Conservation (phyloP, 371 early-diverging fungal species). For the Mucor circinelloides region DNA sequence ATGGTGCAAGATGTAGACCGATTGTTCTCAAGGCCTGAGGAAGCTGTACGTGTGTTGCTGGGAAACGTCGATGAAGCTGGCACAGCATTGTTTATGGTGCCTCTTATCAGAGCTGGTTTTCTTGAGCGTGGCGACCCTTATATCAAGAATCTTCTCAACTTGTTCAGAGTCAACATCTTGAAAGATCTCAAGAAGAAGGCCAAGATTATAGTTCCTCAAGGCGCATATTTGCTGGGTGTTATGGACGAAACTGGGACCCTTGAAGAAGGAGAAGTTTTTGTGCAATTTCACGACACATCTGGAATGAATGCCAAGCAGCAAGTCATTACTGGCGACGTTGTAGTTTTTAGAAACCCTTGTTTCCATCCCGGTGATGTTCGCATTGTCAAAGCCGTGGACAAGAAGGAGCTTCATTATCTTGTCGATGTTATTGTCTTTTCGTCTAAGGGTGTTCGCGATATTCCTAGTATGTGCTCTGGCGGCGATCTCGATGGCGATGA, state of each 20-base stretch:
- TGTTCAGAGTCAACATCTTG: slow-evolving; percentile 57
- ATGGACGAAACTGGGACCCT: slow-evolving; percentile 75
- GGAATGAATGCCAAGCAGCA: slow-evolving; percentile 7
- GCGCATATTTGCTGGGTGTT: slow-evolving; percentile 76
- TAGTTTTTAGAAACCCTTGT: slow-evolving; percentile 74
- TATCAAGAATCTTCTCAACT: slow-evolving; percentile 56
- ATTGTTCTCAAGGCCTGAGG: slow-evolving; percentile 43
- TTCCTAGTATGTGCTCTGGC: slow-evolving; percentile 81
- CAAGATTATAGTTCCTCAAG: slow-evolving; percentile 67
- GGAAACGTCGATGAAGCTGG: slow-evolving; percentile 63
- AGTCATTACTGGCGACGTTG: slow-evolving; percentile 49
- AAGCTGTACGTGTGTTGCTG: slow-evolving; percentile 52
- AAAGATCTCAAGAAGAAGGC: slow-evolving; percentile 72
- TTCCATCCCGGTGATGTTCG: slow-evolving; percentile 88
- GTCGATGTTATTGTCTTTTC: slow-evolving; percentile 80
- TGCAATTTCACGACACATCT: slow-evolving; percentile 48
- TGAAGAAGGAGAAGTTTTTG: slow-evolving; percentile 72
- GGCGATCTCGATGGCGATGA: slow-evolving; percentile 91
- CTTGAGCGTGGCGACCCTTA: slow-evolving; percentile 57
- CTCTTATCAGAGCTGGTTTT: slow-evolving; percentile 65
- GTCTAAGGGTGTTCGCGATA: slow-evolving; percentile 70
- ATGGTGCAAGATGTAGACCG: slow-evolving; percentile 48
- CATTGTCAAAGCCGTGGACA: slow-evolving; percentile 68
- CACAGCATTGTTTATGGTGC: slow-evolving; percentile 48
- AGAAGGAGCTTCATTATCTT: slow-evolving; percentile 58